Conservation (phyloP, 2,329 filamentous ascomycete species). For the Metarhizium anisopliae region DNA sequence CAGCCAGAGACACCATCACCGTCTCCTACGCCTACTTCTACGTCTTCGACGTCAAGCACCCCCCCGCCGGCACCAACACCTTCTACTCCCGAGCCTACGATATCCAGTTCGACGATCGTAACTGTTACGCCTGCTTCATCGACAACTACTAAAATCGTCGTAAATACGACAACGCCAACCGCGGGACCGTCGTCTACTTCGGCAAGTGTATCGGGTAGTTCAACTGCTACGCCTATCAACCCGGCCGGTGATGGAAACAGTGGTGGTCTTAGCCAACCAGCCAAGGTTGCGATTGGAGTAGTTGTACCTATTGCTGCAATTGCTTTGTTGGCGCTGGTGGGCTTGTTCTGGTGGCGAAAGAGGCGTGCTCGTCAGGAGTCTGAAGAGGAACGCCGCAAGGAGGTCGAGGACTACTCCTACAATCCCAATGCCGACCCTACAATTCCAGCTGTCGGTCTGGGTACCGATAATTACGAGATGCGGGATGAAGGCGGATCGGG, state of each 20-base stretch:
- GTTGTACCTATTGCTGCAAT: conserved; percentile 89
- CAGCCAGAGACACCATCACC: not conserved
- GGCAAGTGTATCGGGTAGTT: conserved; percentile 10
- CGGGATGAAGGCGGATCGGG: conserved; percentile 66
- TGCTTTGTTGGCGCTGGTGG: conserved; percentile 66
- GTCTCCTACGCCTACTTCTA: not conserved
- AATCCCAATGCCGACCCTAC: conserved; percentile 96
- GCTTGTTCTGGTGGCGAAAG: conserved; percentile 79
- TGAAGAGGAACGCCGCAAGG: conserved; percentile 84
- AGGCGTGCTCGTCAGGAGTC: conserved; percentile 77
- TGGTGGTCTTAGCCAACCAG: conserved; percentile 47
- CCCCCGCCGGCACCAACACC: not conserved
- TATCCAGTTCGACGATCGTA: conserved; percentile 13
- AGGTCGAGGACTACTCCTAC: conserved; percentile 94
- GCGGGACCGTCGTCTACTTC: conserved; percentile 6
- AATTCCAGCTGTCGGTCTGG: conserved; percentile 42
- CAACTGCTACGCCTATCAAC: conserved; percentile 20
- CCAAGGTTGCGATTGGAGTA: conserved; percentile 84
- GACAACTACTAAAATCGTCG: conserved; percentile 16
- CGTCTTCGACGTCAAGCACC: not conserved
- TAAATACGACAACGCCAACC: conserved; percentile 13
- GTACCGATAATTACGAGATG: conserved; percentile 58
- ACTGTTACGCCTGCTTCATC: conserved; percentile 14
- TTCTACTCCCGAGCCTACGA: conserved; percentile 9
- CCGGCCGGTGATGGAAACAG: conserved; percentile 19